A percentile compares a stretch with the other conserved stretches of the same genome.
Evolutionary conservation across 1,284 basidiomycete species (phyloP).

Genomic region (Pholiota adiposa): DNA sequence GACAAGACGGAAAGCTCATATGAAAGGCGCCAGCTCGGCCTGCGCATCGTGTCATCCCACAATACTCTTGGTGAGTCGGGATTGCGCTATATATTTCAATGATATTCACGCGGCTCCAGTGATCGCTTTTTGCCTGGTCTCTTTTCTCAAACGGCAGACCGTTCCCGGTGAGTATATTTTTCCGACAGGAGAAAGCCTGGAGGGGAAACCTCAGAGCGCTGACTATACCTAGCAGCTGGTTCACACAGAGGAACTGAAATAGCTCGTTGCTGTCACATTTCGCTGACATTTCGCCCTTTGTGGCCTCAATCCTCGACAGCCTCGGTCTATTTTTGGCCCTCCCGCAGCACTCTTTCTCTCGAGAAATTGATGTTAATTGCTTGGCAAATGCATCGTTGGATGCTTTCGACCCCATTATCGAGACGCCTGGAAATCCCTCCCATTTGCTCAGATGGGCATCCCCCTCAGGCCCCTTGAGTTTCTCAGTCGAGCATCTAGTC

Average conservation of each 20-base stretch:
- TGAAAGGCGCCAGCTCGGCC: no score
- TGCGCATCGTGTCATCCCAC: no score
- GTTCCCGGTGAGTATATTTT: slow-evolving; percentile 8
- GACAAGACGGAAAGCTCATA: not conserved
- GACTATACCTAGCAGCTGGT: slow-evolving; percentile 4
- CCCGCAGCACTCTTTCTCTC: slow-evolving; percentile 20
- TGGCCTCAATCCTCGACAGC: not conserved
- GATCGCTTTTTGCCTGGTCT: not conserved
- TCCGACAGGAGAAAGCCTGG: not conserved
- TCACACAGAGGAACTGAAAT: slow-evolving; percentile 15
- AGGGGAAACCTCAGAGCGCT: not conserved
- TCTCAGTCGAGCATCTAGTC: slow-evolving; percentile 11
- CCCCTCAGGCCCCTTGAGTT: slow-evolving; percentile 5
- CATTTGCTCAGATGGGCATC: not conserved
- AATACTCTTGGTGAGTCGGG: no score
- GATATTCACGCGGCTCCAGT: not conserved
- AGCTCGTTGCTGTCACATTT: slow-evolving; percentile 9
- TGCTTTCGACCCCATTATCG: slow-evolving; percentile 6
- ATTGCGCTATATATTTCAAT: not conserved
- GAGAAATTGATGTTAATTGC: slow-evolving; percentile 17
- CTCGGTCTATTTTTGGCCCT: slow-evolving; percentile 16
- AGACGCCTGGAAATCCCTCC: not conserved
- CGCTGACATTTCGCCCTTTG: slow-evolving; percentile 7
- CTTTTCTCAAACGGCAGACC: not conserved
- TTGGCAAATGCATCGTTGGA: slow-evolving; percentile 12